Evolutionary conservation across 768 basidiomycete genomes (phyloP), one percentile per base, ranked within the genome.

Genomic region (Phaffia australis): DNA sequence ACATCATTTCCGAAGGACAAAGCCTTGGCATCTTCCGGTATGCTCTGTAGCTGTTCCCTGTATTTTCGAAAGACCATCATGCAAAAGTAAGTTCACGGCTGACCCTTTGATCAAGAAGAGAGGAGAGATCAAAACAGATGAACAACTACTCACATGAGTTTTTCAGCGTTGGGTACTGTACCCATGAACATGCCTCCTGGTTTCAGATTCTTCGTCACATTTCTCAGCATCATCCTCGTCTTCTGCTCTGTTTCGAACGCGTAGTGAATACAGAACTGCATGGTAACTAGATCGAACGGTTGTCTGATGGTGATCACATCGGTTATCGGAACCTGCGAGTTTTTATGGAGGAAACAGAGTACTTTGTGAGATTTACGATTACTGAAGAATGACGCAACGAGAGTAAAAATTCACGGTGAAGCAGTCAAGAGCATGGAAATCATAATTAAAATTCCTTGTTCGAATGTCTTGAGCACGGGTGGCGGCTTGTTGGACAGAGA

Each of bases 241-340:
- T 95, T 95, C 66, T 82, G 79, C 35, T 84, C 82, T n/a, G 82
- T 87, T 76, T 98, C 92, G 75, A 99, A 98, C 9, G 95, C 95
- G 74, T 99, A 98, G 76, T 99, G 95, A 89, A 99, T 97, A 77
- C 95, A 98, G 76, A 99, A 99, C 75, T 99, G 95, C 90, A 97
- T 89, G 2, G 90, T 89, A 6, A 98, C 91, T 65, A 91, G 89
- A 73, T 98, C 95, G 73, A 95, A 95, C 6, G 85, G 85, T 35
- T 81, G 46, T 21, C 81, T 80, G 1, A 82, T 82, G 3, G 85
- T 77, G 58, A 97, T 82, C n/a, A 80, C 85, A 58, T 82, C 82
- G 21, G 83, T 80, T 49, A 98, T 79, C 2, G 86, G 79, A 70
- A 87, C 81, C 78, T 80, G 73, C 23, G 42, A 63, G 70, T 27